Base-by-base conservation (phyloP, 106 monocot genomes). In the Apostasia shenzhenica region DNA sequence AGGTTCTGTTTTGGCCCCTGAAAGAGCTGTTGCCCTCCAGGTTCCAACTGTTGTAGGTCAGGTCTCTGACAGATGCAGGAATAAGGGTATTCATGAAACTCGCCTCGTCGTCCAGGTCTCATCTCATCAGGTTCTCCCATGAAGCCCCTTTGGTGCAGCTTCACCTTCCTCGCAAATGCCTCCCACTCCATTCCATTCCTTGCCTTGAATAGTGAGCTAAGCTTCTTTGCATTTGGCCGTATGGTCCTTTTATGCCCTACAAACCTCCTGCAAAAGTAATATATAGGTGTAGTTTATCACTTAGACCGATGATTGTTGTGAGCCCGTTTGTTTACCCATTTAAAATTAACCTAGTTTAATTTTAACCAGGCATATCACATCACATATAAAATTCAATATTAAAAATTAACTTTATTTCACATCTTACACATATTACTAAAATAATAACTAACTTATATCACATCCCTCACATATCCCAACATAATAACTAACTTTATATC, bases 111-210 rank as follows among this genome's bases (percentile, higher is more conserved):
- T 13, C 89, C 92, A 3, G 89, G 79, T 41, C 75, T 86, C 86
- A 97, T 85, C 57, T 97, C 97, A 14, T 92, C 86, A 11, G 97
- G 92, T 12, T 97, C 97, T 40, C 97, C 92, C 89, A 92, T 84
- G 55, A 92, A 92, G 48, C 80, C 87, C 69, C 87, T 84, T 81
- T 97, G 89, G 57, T 40, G 52, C 4, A 77, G 67, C 83, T 75
- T 82, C 3, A 92, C 89, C 72, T 85, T 89, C 45, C 60, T 69
- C 3, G 87, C 66, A 73, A 97, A 90, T 0, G 69, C 77, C 14
- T 71, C 75, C 92, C 89, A 87, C 1, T 73, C 73, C 87, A 87
- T 90, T 46, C 57, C 60, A 5, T 81, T 57, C 9, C 77, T 56
- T n/a, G 72, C 81, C 67, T 74, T 76, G 58, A 97, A 90, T 55